phyloP scores from a whole-genome alignment of 805 yeast genomes.

The Candida nemodendra region DNA sequence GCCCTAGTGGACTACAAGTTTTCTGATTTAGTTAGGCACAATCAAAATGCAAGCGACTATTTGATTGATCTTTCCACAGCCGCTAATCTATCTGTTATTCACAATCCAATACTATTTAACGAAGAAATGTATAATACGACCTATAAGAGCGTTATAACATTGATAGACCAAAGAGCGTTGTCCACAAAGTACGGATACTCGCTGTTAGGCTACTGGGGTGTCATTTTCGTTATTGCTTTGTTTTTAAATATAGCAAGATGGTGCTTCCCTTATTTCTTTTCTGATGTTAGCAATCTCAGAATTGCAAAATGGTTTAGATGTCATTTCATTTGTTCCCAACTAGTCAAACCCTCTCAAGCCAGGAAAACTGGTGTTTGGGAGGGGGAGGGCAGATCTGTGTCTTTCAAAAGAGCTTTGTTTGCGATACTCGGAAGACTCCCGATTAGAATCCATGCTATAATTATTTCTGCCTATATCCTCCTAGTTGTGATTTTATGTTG shows the following conservation, averaged over 20 bases:
- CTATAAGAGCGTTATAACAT: conserved; percentile 26
- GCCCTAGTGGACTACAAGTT: conserved; percentile 28
- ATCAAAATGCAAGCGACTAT: conserved; percentile 28
- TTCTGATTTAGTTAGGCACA: conserved; percentile 28
- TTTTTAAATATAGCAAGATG: conserved; percentile 32
- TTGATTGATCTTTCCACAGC: conserved; percentile 16
- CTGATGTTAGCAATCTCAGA: conserved; percentile 21
- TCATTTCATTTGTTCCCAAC: conserved; percentile 34
- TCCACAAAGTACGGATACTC: conserved; percentile 32
- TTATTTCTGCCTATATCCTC: conserved; percentile 27
- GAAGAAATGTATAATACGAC: conserved; percentile 26
- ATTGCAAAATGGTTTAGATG: conserved; percentile 31
- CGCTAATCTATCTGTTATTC: conserved; percentile 17
- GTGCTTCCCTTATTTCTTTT: conserved; percentile 34
- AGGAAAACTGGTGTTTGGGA: conserved; percentile 3
- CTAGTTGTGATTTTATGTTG: conserved; percentile 29
- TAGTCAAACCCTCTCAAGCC: conserved; percentile 22
- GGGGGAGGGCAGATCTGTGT: not conserved
- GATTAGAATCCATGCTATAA: conserved; percentile 32
- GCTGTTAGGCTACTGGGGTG: conserved; percentile 34
- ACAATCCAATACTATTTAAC: conserved; percentile 30
- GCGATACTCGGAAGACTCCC: conserved; percentile 28
- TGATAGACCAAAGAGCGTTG: conserved; percentile 28
- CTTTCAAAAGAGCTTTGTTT: conserved; percentile 6
- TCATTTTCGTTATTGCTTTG: conserved; percentile 26